phyloP scores from a whole-genome alignment of 352 stramenopile species.

The Globisporangium irregulare region DNA sequence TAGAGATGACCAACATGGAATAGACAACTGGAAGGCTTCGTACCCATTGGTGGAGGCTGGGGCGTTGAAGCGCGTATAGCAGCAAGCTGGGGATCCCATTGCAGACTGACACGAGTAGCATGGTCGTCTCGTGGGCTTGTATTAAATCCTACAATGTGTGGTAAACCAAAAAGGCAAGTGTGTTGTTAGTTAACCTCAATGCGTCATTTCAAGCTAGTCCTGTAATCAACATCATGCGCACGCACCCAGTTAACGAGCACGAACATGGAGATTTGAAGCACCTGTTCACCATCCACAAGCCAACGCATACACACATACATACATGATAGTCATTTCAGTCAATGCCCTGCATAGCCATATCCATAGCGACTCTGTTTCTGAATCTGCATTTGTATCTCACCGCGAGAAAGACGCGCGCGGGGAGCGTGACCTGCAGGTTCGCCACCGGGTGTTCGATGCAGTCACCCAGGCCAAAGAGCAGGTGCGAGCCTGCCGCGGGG shows the following conservation, averaged over 20 bases:
- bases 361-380: background rate
- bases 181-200: background rate
- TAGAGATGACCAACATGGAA: background rate
- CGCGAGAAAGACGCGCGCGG: constrained; percentile 60
- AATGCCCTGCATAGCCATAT: background rate
- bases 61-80: constrained; percentile 62
- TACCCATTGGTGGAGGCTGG: constrained; percentile 83
- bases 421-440: constrained; percentile 72
- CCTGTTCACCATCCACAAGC: constrained; percentile 24
- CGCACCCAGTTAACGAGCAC: constrained; percentile 66
- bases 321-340: background rate
- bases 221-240: background rate
- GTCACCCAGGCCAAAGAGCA: constrained; percentile 75
- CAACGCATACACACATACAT: constrained; percentile 4
- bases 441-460: constrained; percentile 62
- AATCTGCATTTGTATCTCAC: constrained; percentile 18
- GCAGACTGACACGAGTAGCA: constrained; percentile 69
- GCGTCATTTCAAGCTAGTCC: background rate
- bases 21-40: background rate
- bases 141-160: constrained; percentile 45
- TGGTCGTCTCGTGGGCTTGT: constrained; percentile 57
- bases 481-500: constrained; percentile 60
- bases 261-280: constrained; percentile 75
- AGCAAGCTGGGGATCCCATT: constrained; percentile 71
- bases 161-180: background rate